Evolutionary conservation across 1,284 basidiomycete species (phyloP), one percentile per base, ranked within the genome.

Genomic region (Ustilago lituana): DNA sequence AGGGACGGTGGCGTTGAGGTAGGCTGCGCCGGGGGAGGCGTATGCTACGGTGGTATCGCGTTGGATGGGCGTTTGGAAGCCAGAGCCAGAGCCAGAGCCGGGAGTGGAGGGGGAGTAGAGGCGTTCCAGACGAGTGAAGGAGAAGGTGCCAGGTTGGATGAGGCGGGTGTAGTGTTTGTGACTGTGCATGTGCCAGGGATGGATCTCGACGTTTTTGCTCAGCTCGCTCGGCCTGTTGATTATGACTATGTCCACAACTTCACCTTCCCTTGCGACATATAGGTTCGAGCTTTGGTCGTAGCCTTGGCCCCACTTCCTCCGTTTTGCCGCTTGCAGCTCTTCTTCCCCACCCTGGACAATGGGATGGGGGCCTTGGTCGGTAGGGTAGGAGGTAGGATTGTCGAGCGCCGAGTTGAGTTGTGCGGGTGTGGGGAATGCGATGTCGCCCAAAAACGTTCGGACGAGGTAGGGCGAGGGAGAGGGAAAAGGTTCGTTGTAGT

Each of bases 131-230:
- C 31, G 40, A 1, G n/a, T 4, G n/a, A 71, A 66, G 38, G 51
- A 57, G 35, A 74, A 77, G 1, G 66, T 63, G 0, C 76, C 76
- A 1, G 35, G 32, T 17, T 71, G 64, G 31, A 53, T 57, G n/a
- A 65, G 62, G 7, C 73, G 45, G 2, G 64, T 53, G 36, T 22
- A 64, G 35, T 73, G 65, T 38, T 76, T 76, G 35, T 49, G 22
- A 8, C 36, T 38, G 40, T 78, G 76, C 54, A 69, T 61, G 36
- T 78, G 76, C 73, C 70, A 76, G 1, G 74, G 64, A 35, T 77
- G 75, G 2, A 74, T 57, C 44, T 77, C 76, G 9, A 51, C 56
- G 1, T 27, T 15, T 12, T 36, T 5, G 2, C 29, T 23, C 2
- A 54, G 19, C 0, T 27, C 15, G 0, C 54, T 62, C 0, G 67